These are phyloP conservation scores for Cryptococcus amylolentus DNA, from an alignment of 1,284 basidiomycete species.

Conservation along the genomic window DNA sequence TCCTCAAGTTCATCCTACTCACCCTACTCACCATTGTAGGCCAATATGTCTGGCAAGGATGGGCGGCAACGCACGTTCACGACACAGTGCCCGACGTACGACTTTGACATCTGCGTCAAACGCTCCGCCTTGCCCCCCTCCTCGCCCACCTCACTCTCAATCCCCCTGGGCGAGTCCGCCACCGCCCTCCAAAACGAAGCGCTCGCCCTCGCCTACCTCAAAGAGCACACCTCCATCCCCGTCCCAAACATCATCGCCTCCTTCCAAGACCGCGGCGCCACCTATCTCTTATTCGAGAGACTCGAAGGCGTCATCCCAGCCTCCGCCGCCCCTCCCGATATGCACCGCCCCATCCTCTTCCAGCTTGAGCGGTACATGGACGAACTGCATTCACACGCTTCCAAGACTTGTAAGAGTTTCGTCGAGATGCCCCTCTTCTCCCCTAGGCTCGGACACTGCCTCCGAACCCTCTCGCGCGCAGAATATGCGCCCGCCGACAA, in stretches of 20 bases:
- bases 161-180: background rate
- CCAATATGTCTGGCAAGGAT: background rate
- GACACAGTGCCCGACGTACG: background rate
- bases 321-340: background rate
- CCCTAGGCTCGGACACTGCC: background rate
- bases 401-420: background rate
- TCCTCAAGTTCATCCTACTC: no score
- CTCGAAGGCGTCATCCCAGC: background rate
- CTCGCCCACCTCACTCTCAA: background rate
- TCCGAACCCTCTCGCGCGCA: background rate
- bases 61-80: background rate
- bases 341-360: background rate
- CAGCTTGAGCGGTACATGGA: constrained; percentile 2
- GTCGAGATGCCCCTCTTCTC: background rate
- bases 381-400: constrained; percentile 1
- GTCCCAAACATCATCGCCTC: constrained; percentile 9
- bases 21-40: no score
- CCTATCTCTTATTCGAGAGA: constrained; percentile 4
- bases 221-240: constrained; percentile 12
- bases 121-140: background rate
- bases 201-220: constrained; percentile 7
- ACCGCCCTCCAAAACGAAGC: constrained; percentile 6
- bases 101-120: background rate
- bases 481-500: background rate
- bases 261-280: constrained; percentile 7